Percentiles rank a stretch among this genome's conserved stretches.
phyloP scores from a whole-genome alignment of 495 filamentous ascomycete species.

The Penicillium silybi region DNA sequence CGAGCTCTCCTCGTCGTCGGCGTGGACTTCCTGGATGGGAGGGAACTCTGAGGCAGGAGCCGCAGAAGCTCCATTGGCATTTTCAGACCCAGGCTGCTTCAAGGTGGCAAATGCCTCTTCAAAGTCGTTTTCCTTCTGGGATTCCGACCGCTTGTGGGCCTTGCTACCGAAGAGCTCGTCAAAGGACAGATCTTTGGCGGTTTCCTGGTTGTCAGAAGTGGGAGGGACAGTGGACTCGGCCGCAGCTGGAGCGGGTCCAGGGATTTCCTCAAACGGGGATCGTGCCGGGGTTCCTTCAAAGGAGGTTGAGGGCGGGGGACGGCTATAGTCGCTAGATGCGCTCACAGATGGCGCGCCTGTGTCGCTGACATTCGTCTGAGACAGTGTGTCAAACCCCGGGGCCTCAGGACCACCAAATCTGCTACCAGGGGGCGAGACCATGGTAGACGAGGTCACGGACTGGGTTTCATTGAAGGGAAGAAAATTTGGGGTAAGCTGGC shows the following conservation, averaged over 20 bases:
- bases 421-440: slow-evolving; percentile 76
- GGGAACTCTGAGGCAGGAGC: slow-evolving; percentile 69
- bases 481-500: slow-evolving; percentile 69
- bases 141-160: slow-evolving; percentile 52
- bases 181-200: slow-evolving; percentile 37
- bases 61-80: slow-evolving; percentile 31
- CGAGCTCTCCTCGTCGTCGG: slow-evolving; percentile 71
- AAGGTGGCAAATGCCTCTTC: slow-evolving; percentile 46
- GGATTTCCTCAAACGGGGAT: slow-evolving; percentile 45
- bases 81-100: slow-evolving; percentile 25
- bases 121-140: slow-evolving; percentile 54
- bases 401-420: slow-evolving; percentile 54
- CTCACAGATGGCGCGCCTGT: slow-evolving; percentile 12
- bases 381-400: slow-evolving; percentile 57
- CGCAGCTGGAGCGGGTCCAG: slow-evolving; percentile 23
- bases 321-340: slow-evolving; percentile 25
- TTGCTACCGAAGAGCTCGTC: slow-evolving; percentile 53
- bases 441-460: slow-evolving; percentile 71
- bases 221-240: slow-evolving; percentile 21
- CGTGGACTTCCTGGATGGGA: slow-evolving; percentile 79
- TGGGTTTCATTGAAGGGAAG: slow-evolving; percentile 63
- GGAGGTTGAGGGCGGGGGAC: slow-evolving; percentile 13
- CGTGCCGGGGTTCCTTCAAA: slow-evolving; percentile 15
- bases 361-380: slow-evolving; percentile 39
- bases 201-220: slow-evolving; percentile 15